Evolutionary conservation across 2,329 filamentous ascomycete genomes (phyloP).

Genomic region (Ophiocordyceps australis): DNA sequence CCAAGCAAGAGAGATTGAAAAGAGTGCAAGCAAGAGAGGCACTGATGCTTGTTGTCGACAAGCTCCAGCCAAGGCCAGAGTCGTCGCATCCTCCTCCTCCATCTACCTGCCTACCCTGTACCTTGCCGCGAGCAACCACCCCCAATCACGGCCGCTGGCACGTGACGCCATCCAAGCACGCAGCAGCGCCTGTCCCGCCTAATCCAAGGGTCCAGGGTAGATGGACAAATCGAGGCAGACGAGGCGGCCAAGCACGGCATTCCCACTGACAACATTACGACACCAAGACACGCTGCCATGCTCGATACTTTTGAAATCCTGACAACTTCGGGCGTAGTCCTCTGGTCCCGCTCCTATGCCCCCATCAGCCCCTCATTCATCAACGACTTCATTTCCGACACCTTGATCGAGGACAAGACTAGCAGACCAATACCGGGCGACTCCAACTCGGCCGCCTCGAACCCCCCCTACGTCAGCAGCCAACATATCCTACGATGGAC

Average conservation of each 20-base stretch:
- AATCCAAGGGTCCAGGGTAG: no score
- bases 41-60: no score
- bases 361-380: constrained; percentile 66
- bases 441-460: constrained; percentile 37
- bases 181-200: no score
- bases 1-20: no score
- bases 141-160: no score
- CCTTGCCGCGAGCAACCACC: no score
- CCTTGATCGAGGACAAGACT: constrained; percentile 90
- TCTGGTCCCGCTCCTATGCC: constrained; percentile 83
- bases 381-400: constrained; percentile 88
- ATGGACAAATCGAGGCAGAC: no score
- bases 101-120: no score
- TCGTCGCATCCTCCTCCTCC: no score
- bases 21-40: no score
- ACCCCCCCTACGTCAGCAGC: constrained; percentile 70
- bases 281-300: constrained; percentile 32
- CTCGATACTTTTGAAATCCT: constrained; percentile 93
- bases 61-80: no score
- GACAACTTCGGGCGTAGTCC: constrained; percentile 86
- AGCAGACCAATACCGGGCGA: constrained; percentile 42
- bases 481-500: constrained; percentile 94
- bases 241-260: neutral
- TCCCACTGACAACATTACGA: neutral
- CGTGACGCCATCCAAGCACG: no score